Percentiles rank a stretch among this genome's conserved stretches.
These are phyloP conservation scores for Lachnellula cervina DNA, from an alignment of 2,329 filamentous ascomycete species.

Conservation along the genomic window DNA sequence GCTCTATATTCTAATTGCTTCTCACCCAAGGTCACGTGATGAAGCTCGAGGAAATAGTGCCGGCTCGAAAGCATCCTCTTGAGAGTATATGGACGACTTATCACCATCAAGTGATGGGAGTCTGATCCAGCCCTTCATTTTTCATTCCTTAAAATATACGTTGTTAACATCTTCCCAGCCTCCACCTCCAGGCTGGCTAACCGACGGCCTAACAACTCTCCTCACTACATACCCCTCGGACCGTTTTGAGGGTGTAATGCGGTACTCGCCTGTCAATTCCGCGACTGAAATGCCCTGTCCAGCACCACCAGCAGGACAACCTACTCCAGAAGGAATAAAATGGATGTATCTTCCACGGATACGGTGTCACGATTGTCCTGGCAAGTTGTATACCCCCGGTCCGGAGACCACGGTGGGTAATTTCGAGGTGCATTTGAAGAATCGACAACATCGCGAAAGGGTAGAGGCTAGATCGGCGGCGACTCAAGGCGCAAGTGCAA, in stretches of 20 bases:
- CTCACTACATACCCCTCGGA: conserved; percentile 70
- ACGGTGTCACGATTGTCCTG: conserved; percentile 85
- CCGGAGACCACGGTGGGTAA: conserved; percentile 81
- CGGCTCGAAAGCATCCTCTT: no score
- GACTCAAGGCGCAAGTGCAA: not conserved
- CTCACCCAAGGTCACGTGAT: no score
- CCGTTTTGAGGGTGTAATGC: conserved; percentile 86
- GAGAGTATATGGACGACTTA: no score
- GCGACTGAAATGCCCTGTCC: conserved; percentile 62
- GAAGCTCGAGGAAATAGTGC: no score
- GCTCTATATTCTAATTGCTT: conserved; percentile 26
- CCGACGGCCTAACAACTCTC: conserved; percentile 65
- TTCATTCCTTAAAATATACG: conserved; percentile 3
- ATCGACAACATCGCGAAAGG: conserved; percentile 70
- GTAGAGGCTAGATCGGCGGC: conserved; percentile 43
- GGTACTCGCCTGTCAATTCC: conserved; percentile 75
- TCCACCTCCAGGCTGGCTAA: conserved; percentile 81
- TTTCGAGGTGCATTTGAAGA: conserved; percentile 89
- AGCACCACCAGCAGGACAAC: conserved; percentile 41
- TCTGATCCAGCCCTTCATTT: conserved; percentile 1
- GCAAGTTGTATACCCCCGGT: conserved; percentile 88
- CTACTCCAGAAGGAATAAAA: conserved; percentile 59
- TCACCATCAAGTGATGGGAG: no score
- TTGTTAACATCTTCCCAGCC: conserved; percentile 50
- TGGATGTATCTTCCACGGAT: conserved; percentile 87